A percentile compares a stretch with the other conserved stretches of the same genome.
phyloP scores from a whole-genome alignment of 2,329 filamentous ascomycete species.

The Leptographium galeiforme region DNA sequence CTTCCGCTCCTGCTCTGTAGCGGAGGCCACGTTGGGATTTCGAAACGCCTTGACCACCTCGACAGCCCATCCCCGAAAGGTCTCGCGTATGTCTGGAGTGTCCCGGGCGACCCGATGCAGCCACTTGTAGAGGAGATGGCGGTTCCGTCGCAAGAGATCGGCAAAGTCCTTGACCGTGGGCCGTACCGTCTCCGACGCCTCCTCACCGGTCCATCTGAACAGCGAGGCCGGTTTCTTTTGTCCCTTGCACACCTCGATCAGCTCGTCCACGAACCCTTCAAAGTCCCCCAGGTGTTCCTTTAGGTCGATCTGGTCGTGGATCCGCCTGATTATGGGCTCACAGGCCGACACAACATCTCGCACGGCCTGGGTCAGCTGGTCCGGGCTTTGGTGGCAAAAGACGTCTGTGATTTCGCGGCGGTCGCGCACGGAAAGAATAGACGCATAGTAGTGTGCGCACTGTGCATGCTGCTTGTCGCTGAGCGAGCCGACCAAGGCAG shows the following conservation, averaged over 20 bases:
- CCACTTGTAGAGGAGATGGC: slow-evolving; percentile 52
- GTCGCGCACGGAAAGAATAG: slow-evolving; percentile 58
- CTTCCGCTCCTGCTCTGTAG: background rate
- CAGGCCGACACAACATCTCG: slow-evolving; percentile 53
- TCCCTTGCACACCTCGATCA: slow-evolving; percentile 46
- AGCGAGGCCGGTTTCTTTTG: background rate
- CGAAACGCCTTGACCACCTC: slow-evolving; percentile 43
- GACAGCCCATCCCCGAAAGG: slow-evolving; percentile 49
- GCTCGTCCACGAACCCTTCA: slow-evolving; percentile 56
- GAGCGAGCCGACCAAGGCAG: slow-evolving; percentile 30
- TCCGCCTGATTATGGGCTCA: slow-evolving; percentile 58
- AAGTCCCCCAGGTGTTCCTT: slow-evolving; percentile 53
- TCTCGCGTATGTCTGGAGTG: slow-evolving; percentile 49
- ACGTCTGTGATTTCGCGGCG: slow-evolving; percentile 55
- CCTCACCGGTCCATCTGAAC: slow-evolving; percentile 4
- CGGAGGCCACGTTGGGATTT: background rate
- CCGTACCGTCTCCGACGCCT: slow-evolving; percentile 13
- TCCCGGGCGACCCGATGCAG: slow-evolving; percentile 56
- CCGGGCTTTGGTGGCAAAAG: slow-evolving; percentile 55
- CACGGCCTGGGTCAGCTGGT: slow-evolving; percentile 57
- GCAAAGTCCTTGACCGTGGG: slow-evolving; percentile 63
- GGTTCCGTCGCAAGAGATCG: slow-evolving; percentile 49
- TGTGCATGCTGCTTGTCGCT: slow-evolving; percentile 47
- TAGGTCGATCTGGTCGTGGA: slow-evolving; percentile 61
- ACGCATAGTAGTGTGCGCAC: slow-evolving; percentile 57